Percentiles rank a stretch among this genome's conserved stretches.
Evolutionary conservation across 1,284 basidiomycete genomes (phyloP).

Genomic region (Ceratobasidium sp.): DNA sequence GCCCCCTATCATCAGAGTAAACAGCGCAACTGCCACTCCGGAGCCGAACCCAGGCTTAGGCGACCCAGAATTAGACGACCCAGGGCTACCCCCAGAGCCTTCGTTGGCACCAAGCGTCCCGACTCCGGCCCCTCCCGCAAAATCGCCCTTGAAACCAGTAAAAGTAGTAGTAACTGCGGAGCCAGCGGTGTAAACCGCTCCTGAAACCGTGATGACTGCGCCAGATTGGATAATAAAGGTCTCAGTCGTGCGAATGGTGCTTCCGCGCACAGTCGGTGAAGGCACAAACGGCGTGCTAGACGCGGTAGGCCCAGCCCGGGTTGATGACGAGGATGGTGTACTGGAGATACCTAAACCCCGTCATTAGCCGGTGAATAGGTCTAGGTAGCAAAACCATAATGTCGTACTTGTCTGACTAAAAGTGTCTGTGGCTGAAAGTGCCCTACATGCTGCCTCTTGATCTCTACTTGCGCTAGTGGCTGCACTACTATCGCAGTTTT

Average conservation of each 20-base stretch:
- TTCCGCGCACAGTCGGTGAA: neutral
- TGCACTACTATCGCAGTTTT: too few relatives aligned
- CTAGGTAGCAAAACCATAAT: too few relatives aligned
- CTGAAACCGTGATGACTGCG: conserved; percentile 5
- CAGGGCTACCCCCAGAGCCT: neutral
- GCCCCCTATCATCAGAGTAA: neutral
- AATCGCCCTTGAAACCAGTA: neutral
- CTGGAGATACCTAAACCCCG: too few relatives aligned
- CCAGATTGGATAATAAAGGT: conserved; percentile 13
- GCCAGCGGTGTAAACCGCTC: neutral
- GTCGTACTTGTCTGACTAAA: too few relatives aligned
- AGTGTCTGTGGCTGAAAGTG: too few relatives aligned
- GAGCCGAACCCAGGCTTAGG: neutral
- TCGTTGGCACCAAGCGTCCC: neutral
- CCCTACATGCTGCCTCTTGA: too few relatives aligned
- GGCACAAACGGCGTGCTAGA: neutral
- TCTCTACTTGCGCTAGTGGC: too few relatives aligned
- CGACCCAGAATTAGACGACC: neutral
- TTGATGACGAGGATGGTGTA: too few relatives aligned
- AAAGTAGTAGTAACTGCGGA: neutral
- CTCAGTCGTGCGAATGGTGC: neutral
- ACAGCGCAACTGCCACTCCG: neutral
- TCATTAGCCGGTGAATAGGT: too few relatives aligned
- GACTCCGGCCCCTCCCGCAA: neutral
- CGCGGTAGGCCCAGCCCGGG: too few relatives aligned